Base-by-base conservation (phyloP, 441 rosid species). In the Dalechampia spathulata region DNA sequence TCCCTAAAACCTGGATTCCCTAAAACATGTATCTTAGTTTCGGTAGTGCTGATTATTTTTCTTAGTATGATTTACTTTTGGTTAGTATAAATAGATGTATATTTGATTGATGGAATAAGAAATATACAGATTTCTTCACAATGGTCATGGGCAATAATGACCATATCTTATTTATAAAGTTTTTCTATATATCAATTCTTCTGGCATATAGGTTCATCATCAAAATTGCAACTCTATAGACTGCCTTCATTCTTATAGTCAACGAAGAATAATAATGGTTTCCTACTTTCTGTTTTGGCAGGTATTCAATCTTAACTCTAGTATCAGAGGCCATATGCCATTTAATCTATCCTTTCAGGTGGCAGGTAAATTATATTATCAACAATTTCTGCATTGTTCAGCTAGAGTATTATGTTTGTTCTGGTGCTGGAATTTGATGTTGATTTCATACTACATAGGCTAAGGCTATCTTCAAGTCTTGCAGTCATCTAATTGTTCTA, bases 291-390 rank as follows among this genome's bases (percentile, higher is more conserved):
- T 20, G 36, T 49, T 47, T 55, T 61, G 53, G 58, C 71, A 86
- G 99, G 85, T 90, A 87, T 66, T 94, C 96, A 27, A 87, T 94
- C 69, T 70, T 94, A 73, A 94, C 96, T 57, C 77, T 94, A 44
- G 96, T 74, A 27, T 83, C 98, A 49, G 99, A 94, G 78, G 90
- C 96, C 66, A 83, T 94, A 75, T 90, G 98, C 70, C 99, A 94
- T 79, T 77, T 94, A 65, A 90, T 94, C 58, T 94, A 78, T 80
- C 99, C 99, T 61, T 90, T 94, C 69, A 75, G 98, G 71, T 94
- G 99, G 99, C 95, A 80, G 96, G 99, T 90, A 69, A 62, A 77
- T 49, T 60, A 57, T 45, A 27, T 43, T 55, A 51, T 41, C 34
- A 32, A 8, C 47, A 7, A 26, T 45, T 62, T 12, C n/a, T 60